A percentile compares a stretch with the other conserved stretches of the same genome.
phyloP scores from a whole-genome alignment of 2,329 filamentous ascomycete species.

The Penicillium oxalicum region DNA sequence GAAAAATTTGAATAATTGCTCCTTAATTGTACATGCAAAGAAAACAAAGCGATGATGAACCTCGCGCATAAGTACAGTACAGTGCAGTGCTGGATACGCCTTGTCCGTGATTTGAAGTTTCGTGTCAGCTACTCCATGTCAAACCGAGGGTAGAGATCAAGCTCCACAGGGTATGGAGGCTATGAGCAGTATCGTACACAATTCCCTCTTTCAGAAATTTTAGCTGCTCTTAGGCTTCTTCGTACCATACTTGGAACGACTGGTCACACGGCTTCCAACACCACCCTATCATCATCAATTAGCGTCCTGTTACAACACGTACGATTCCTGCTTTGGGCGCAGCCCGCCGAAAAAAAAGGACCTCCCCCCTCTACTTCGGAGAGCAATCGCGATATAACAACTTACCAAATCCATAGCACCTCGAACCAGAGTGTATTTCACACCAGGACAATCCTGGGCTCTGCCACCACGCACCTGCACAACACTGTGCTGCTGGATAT shows the following conservation, averaged over 20 bases:
- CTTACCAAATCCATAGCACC: slow-evolving; percentile 88
- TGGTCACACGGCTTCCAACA: slow-evolving; percentile 75
- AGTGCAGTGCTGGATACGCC: too few relatives aligned
- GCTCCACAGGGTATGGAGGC: too few relatives aligned
- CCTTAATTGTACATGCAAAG: slow-evolving; percentile 16
- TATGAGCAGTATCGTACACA: neutral
- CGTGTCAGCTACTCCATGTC: too few relatives aligned
- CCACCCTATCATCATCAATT: slow-evolving; percentile 61
- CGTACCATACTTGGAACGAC: slow-evolving; percentile 92
- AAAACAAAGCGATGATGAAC: slow-evolving; percentile 7
- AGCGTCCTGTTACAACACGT: slow-evolving; percentile 13
- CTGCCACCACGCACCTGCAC: slow-evolving; percentile 91
- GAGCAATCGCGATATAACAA: slow-evolving; percentile 17
- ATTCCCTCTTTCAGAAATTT: neutral
- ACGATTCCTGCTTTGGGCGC: neutral
- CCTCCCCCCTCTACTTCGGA: too few relatives aligned
- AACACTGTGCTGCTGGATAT: slow-evolving; percentile 97
- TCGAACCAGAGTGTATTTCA: slow-evolving; percentile 88
- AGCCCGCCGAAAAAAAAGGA: neutral
- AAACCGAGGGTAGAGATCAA: too few relatives aligned
- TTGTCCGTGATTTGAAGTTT: too few relatives aligned
- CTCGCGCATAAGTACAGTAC: slow-evolving; percentile 9
- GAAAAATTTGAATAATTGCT: neutral
- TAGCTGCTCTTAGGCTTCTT: slow-evolving; percentile 91
- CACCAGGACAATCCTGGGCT: slow-evolving; percentile 95